A percentile compares a stretch with the other conserved stretches of the same genome.
phyloP scores from a whole-genome alignment of 2,329 filamentous ascomycete genomes.

The Trematosphaeria pertusa region DNA sequence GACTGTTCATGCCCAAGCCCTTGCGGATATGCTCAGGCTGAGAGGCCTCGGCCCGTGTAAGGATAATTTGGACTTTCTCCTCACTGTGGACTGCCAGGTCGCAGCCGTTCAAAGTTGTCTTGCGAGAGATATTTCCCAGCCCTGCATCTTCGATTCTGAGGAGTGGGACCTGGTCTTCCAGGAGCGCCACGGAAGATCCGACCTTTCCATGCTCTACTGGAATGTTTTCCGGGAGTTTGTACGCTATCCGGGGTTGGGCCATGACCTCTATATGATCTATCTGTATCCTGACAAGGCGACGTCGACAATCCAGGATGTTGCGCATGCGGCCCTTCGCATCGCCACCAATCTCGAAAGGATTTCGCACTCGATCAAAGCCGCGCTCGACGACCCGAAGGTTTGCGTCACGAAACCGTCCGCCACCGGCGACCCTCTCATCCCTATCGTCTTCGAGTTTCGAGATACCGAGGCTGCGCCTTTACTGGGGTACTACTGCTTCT shows the following conservation, averaged over 20 bases:
- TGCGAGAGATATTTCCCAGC: slow-evolving; percentile 1
- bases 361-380: neutral
- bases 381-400: slow-evolving; percentile 3
- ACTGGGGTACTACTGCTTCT: slow-evolving; percentile 3
- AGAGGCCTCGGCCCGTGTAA: slow-evolving; percentile 3
- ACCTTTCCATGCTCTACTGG: slow-evolving; percentile 2
- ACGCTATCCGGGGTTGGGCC: slow-evolving; percentile 7
- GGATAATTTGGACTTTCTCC: slow-evolving; percentile 8
- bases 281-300: neutral
- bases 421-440: slow-evolving; percentile 4
- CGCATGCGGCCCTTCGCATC: slow-evolving; percentile 1
- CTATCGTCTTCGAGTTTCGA: slow-evolving; percentile 7
- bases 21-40: slow-evolving; percentile 6
- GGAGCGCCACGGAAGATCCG: neutral
- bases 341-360: slow-evolving; percentile 6
- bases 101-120: slow-evolving; percentile 7
- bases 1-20: slow-evolving; percentile 9
- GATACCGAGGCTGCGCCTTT: slow-evolving; percentile 4
- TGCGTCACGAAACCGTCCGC: slow-evolving; percentile 3
- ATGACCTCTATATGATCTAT: neutral
- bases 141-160: slow-evolving; percentile 11
- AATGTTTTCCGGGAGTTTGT: slow-evolving; percentile 3
- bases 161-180: slow-evolving; percentile 8
- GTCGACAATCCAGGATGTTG: neutral
- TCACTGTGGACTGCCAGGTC: slow-evolving; percentile 9